phyloP scores from a whole-genome alignment of 495 filamentous ascomycete species.

The Penicillium salamii region DNA sequence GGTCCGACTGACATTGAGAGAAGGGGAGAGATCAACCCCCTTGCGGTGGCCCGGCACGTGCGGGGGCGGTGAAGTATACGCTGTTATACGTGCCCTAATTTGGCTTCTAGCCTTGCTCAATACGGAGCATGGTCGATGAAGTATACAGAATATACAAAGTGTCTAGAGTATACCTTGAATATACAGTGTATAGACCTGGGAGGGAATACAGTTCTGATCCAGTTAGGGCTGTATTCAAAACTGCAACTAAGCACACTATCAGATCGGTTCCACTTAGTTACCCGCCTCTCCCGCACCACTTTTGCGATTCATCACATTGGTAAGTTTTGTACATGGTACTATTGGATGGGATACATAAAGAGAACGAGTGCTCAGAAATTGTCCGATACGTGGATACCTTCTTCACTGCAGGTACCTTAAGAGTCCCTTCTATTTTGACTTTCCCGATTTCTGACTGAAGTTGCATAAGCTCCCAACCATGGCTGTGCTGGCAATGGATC shows the following conservation, averaged over 20 bases:
- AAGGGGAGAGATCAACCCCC: no score
- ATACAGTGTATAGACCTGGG: no score
- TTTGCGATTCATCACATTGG: slow-evolving; percentile 3
- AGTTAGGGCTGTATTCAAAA: not conserved
- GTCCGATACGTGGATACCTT: slow-evolving; percentile 14
- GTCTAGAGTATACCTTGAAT: no score
- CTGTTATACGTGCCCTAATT: no score
- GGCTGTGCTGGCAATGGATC: slow-evolving; percentile 8
- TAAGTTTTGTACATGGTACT: not conserved
- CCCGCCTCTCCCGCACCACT: not conserved
- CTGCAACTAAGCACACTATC: not conserved
- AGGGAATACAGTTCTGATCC: not conserved
- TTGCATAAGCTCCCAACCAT: slow-evolving; percentile 22
- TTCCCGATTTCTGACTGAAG: not conserved
- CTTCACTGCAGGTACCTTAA: slow-evolving; percentile 22
- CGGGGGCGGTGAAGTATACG: slow-evolving; percentile 3
- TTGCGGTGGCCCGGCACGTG: not conserved
- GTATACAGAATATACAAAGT: not conserved
- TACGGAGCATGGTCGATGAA: no score
- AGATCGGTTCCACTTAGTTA: not conserved
- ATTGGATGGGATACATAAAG: slow-evolving; percentile 14
- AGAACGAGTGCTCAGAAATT: slow-evolving; percentile 15
- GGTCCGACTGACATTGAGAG: not conserved
- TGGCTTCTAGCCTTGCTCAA: no score
- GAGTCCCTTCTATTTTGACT: slow-evolving; percentile 13